These are phyloP conservation scores for Yamadazyma trypodendri DNA, from an alignment of 1,139 yeast species.

Conservation along the genomic window DNA sequence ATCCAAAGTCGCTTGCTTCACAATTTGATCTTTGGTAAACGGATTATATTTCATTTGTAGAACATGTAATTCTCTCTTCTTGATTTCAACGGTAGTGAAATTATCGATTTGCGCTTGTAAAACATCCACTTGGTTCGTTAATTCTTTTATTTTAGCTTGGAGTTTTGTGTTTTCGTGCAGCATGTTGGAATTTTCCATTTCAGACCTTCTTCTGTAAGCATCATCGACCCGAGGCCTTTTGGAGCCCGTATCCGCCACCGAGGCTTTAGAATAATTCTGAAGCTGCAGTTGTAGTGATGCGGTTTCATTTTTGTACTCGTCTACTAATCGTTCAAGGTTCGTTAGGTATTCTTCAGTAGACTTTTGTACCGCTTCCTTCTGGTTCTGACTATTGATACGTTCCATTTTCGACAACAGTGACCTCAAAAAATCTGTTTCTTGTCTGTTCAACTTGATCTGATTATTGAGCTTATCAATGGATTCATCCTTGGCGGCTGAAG, in stretches of 20 bases:
- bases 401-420: conserved; percentile 39
- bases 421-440: conserved; percentile 61
- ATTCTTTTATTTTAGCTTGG: conserved; percentile 34
- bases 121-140: conserved; percentile 22
- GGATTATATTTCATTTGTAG: conserved; percentile 72
- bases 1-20: conserved; percentile 56
- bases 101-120: conserved; percentile 13
- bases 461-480: conserved; percentile 47
- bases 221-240: conserved; percentile 28
- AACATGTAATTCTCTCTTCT: conserved; percentile 46
- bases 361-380: conserved; percentile 21
- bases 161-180: conserved; percentile 46
- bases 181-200: conserved; percentile 28
- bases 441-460: conserved; percentile 53
- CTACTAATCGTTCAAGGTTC: conserved; percentile 52
- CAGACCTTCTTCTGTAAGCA: conserved; percentile 20
- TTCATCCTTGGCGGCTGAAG: conserved; percentile 28
- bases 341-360: conserved; percentile 36
- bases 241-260: conserved; percentile 20
- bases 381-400: conserved; percentile 21
- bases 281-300: conserved; percentile 37
- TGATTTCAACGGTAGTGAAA: conserved; percentile 23
- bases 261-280: conserved; percentile 11
- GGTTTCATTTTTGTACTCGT: conserved; percentile 56
- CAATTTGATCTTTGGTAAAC: conserved; percentile 58